A percentile compares a stretch with the other conserved stretches of the same genome.
Evolutionary conservation across 805 yeast genomes (phyloP).

Genomic region (Saccharomycopsis javanensis): DNA sequence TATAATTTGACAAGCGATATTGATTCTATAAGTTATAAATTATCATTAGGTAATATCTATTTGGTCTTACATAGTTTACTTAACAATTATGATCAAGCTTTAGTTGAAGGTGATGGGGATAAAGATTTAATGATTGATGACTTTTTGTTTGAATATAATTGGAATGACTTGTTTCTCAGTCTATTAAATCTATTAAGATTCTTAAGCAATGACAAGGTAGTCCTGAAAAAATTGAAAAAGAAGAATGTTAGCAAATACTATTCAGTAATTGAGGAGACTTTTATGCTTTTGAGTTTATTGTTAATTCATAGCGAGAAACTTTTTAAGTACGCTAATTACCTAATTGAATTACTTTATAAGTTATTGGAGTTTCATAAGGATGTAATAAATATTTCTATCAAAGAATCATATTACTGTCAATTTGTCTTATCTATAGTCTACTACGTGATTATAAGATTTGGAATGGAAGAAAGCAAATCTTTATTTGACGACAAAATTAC

Average conservation of each 20-base stretch:
- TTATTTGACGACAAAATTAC: neutral
- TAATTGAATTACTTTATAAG: constrained; percentile 17
- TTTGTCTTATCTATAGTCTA: constrained; percentile 12
- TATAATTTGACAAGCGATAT: constrained; percentile 32
- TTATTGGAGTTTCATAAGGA: constrained; percentile 11
- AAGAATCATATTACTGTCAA: constrained; percentile 8
- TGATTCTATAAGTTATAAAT: constrained; percentile 26
- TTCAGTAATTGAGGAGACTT: constrained; percentile 25
- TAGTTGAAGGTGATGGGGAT: neutral
- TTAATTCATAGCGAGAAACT: constrained; percentile 16
- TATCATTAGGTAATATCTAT: constrained; percentile 25
- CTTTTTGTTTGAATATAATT: constrained; percentile 23
- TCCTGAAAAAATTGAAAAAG: constrained; percentile 20
- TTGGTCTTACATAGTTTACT: constrained; percentile 23
- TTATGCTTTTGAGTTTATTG: constrained; percentile 22
- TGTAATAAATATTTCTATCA: constrained; percentile 2
- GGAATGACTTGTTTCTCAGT: constrained; percentile 30
- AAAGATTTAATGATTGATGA: neutral
- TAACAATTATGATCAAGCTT: constrained; percentile 15
- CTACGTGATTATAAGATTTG: constrained; percentile 8
- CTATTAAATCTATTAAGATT: constrained; percentile 28
- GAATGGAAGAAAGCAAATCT: neutral
- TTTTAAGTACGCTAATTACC: constrained; percentile 15
- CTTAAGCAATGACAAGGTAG: constrained; percentile 17
- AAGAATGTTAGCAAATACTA: constrained; percentile 16